Evolutionary conservation across 495 filamentous ascomycete genomes (phyloP), one percentile per base, ranked within the genome.

Genomic region (Penicillium robsamsonii): DNA sequence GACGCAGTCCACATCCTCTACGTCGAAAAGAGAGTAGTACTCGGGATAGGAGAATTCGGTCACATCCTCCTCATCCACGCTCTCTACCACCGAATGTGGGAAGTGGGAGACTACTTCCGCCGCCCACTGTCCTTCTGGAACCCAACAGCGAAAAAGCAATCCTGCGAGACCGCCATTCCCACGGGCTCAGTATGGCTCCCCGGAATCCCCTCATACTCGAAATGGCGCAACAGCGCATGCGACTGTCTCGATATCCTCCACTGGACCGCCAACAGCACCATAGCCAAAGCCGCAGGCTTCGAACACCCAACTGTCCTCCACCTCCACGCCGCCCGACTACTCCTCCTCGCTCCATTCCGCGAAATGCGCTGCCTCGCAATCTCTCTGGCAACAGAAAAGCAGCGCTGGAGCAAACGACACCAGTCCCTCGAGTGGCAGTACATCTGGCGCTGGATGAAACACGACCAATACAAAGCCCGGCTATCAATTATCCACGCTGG

Each of bases 191-290:
- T 80, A n/a, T 81, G 77, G 79, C 74, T 79, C 10, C 79, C 79
- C 4, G 70, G 72, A 7, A 78, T 78, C 17, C 73, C 76, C 7
- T 75, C 74, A 0, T 80, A 76, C 53, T 74, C 79, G 4, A 80
- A 79, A 52, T 83, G 80, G 80, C 73, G 79, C 27, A 83, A 83
- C 58, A 77, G 77, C 45, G 72, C 77, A 18, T 82, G 80, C 45
- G 80, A 83, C 58, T 79, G 74, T 46, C 55, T 83, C 15, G 80
- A 83, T 55, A 77, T 81, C 20, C 69, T 83, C 10, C 80, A 83
- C 53, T 83, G 80, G 80, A 70, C 71, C 15, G 79, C 79, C 18
- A 81, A 81, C 50, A 70, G 66, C 41, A 69, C 72, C 5, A 73
- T 78, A 27, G 71, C 74, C 1, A 73, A 72, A 57, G 72, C 75